These are phyloP conservation scores for Malassezia yamatoensis DNA, from an alignment of 1,284 basidiomycete species.

Conservation along the genomic window DNA sequence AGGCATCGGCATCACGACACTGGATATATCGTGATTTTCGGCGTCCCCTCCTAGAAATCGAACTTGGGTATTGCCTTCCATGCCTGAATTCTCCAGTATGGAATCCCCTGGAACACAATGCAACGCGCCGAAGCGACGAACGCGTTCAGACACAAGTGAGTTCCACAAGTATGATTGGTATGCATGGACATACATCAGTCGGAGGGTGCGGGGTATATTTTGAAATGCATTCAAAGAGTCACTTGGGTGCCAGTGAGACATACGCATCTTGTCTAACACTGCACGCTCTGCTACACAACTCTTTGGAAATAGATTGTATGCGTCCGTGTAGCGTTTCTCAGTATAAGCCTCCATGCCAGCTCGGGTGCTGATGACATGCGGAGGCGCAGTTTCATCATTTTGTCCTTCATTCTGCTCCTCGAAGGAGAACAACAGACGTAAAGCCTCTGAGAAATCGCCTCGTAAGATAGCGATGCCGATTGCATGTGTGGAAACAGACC, in stretches of 20 bases:
- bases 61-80: not conserved
- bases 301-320: constrained; percentile 74
- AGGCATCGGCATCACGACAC: constrained; percentile 88
- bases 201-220: constrained; percentile 56
- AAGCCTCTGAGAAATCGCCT: constrained; percentile 56
- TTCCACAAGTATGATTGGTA: constrained; percentile 99
- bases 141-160: constrained; percentile 60
- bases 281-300: constrained; percentile 83
- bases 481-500: constrained; percentile 83
- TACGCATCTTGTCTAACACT: constrained; percentile 74
- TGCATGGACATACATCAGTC: constrained; percentile 95
- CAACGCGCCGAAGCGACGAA: constrained; percentile 59
- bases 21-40: constrained; percentile 66
- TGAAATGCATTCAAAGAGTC: constrained; percentile 30
- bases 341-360: constrained; percentile 21
- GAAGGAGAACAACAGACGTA: constrained; percentile 25
- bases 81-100: constrained; percentile 9
- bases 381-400: constrained; percentile 1
- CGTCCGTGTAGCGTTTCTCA: constrained; percentile 50
- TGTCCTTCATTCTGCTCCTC: not conserved
- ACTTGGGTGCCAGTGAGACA: constrained; percentile 20
- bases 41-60: constrained; percentile 56
- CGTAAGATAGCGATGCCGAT: constrained; percentile 81
- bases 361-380: constrained; percentile 4
- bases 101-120: constrained; percentile 62